Evolutionary conservation across 495 filamentous ascomycete genomes (phyloP), one percentile per base, ranked within the genome.

Genomic region (Ascobolus immersus): DNA sequence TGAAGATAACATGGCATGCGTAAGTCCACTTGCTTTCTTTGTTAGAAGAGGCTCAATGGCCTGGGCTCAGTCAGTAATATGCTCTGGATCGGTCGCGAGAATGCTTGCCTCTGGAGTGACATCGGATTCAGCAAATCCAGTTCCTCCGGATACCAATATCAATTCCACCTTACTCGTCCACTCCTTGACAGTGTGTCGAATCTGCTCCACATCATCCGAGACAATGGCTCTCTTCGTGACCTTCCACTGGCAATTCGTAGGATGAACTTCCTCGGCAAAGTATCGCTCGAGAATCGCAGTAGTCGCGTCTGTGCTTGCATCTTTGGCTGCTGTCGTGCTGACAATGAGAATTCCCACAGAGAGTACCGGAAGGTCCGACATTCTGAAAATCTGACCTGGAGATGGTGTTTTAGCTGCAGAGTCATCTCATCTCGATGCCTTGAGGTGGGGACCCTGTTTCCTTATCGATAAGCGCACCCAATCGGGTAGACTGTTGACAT

Each of bases 111-210:
- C 86, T 8, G 86, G 86, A 0, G 86, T 99, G 34, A 60, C 56
- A 54, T 99, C 86, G 32, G 72, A 67, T n/a, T 71, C 54, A 8
- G 89, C 73, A 54, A 99, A 99, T 4, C 86, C 86, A 4, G 86
- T 99, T 9, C 86, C 86, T 33, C 86, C 86, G 5, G 76, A 93
- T 2, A 79, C 74, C 31, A 92, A 52, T 32, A 99, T 65, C 30
- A 94, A 55, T 53, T 92, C 84, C 8, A 67, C 44, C 13, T 54
- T 54, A 54, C 84, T 76, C 0, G 73, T 56, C 72, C 73, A 90
- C 29, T 58, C 41, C 37, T 53, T 64, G 17, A 94, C 61, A 7
- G 67, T 57, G 8, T 56, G 52, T 44, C 92, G 77, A 39, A 96
- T 92, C 25, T 72, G 60, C 11, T 65, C 46, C 21, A 66, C 57